Evolutionary conservation across 164 flowering plant species (phyloP), one percentile per base, ranked within the genome.

Genomic region (Chimonanthus salicifolius): DNA sequence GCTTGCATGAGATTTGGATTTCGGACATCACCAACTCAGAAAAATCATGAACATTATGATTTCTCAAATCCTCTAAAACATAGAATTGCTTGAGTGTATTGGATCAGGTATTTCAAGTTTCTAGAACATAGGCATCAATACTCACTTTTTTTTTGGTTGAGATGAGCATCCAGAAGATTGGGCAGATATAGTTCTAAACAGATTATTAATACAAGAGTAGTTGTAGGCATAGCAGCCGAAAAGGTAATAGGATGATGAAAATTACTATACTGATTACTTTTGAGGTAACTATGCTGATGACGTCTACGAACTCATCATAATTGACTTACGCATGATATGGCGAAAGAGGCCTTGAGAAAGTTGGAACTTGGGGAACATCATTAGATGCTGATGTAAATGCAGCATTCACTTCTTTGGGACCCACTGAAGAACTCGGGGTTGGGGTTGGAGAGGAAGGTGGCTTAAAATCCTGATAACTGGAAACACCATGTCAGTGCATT

Each of bases 391-490:
- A 21, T 65, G 54, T 7, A 58, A 67, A 69, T 18, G 49, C 6
- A 60, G 50, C 47, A 58, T 62, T 78, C 16, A 76, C 70, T 47
- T 49, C 49, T 47, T 66, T 78, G 69, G 82, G 75, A 71, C 83
- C 80, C 47, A 82, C 45, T 60, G 44, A 62, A 50, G 65, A 74
- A 49, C 68, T 47, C 16, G 74, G 78, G 21, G 70, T 63, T 64
- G 87, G 86, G 6, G 64, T 64, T 21, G 95, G 96, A 10, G 94
- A 82, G 49, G 86, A 74, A 73, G 98, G 98, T 58, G 91, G 97
- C 85, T 93, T 93, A 74, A 93, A 64, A 71, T 91, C 92, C 64
- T 90, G 95, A 48, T 94, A 91, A 89, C 97, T 91, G 85, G 64
- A 74, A 72, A 47, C 47, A 71, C 13, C 9, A 72, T 63, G 47